Base-by-base conservation (phyloP, 108 stramenopile genomes). In the Nitzschia inconspicua region DNA sequence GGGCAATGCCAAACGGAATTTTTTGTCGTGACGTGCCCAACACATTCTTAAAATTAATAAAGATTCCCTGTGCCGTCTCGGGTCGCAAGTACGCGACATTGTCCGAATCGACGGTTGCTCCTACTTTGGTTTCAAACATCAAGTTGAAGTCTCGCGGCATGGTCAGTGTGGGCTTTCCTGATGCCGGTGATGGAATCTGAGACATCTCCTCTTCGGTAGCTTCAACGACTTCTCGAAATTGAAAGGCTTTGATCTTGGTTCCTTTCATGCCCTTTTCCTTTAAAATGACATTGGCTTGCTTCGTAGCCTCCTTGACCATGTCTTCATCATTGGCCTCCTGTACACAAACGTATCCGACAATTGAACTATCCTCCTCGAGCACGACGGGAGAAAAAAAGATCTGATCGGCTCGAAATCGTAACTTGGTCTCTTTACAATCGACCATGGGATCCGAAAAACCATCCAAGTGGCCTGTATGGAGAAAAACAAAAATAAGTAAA, bases 51-150 rank as follows among this genome's bases (percentile, higher is more conserved):
- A 95, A 97, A 62, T 98, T 96, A 60, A 95, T 81, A 73, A 97
- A 98, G 44, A 96, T 96, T 16, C 97, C 98, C 71, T 99, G 98
- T 7, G 98, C 98, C 9, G 98, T 99, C 80, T 99, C 98, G 3
- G 98, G 97, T 24, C 98, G 76, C 29, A 99, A 73, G 73, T 95
- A 99, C 0, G 96, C 98, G 11, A 77, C 60, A 5, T 89, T 76
- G 13, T 84, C 62, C 11, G 36, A 82, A 63, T 96, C 96, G 22
- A 69, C 68, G 65, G 88, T 64, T 20, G 98, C 96, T 9, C 98
- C 97, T 3, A 99, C 95, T 58, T 57, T 68, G 13, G 96, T 99
- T 68, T 94, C 78, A 79, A 99, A 99, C 96, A 99, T 96, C 62
- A 99, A 76, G 67, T 99, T 98, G 76, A 99, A 98, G 18, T 82